These are phyloP conservation scores for Glebionis coronaria DNA, from an alignment of 129 eudicot genomes.

Conservation along the genomic window DNA sequence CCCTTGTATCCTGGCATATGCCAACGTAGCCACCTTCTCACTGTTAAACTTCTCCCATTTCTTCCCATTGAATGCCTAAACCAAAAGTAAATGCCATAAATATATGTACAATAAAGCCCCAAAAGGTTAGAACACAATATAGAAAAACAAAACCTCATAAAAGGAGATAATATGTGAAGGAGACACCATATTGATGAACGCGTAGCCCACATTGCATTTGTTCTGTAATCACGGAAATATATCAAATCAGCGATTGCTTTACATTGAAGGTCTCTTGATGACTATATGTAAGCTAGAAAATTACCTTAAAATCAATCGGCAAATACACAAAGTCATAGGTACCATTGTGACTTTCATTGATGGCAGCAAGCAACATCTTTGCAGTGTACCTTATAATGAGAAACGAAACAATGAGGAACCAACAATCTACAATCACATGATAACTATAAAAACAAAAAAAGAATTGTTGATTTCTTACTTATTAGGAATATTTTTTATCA, in stretches of 20 bases:
- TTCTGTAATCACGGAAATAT: slow-evolving; percentile 47
- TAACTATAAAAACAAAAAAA: slow-evolving; percentile 9
- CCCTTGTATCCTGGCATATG: slow-evolving; percentile 94
- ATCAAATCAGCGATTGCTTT: background rate
- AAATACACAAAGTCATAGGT: slow-evolving; percentile 90
- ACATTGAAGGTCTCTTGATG: slow-evolving; percentile 7
- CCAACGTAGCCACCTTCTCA: slow-evolving; percentile 89
- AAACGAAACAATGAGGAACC: slow-evolving; percentile 9
- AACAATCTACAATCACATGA: slow-evolving; percentile 12
- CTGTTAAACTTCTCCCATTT: slow-evolving; percentile 94
- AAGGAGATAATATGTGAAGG: slow-evolving; percentile 81
- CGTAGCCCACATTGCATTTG: slow-evolving; percentile 96
- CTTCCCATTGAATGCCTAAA: slow-evolving; percentile 80
- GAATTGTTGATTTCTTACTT: slow-evolving; percentile 49
- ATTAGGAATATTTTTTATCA: slow-evolving; percentile 97
- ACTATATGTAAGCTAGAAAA: background rate
- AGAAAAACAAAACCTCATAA: slow-evolving; percentile 53
- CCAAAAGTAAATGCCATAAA: slow-evolving; percentile 3
- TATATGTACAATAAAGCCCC: background rate
- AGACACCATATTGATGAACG: slow-evolving; percentile 88
- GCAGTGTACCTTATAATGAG: slow-evolving; percentile 71
- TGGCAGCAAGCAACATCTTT: slow-evolving; percentile 88
- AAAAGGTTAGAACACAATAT: background rate
- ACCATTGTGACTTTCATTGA: slow-evolving; percentile 86
- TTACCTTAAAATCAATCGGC: slow-evolving; percentile 97